These are phyloP conservation scores for Luffa aegyptiaca DNA, from an alignment of 306 rosid genomes.

Conservation along the genomic window DNA sequence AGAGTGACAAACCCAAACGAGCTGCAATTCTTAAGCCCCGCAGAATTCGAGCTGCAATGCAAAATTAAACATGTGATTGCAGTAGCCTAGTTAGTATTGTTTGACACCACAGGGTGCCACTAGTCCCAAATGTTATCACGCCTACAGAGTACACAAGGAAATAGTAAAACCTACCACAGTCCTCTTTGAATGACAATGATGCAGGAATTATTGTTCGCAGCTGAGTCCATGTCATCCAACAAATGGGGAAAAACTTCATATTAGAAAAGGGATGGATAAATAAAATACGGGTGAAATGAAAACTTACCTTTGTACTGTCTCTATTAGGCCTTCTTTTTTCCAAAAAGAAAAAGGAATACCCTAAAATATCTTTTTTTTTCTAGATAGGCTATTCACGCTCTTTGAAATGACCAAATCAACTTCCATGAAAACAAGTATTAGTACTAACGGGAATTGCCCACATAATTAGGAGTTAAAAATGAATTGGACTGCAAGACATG, in stretches of 20 bases:
- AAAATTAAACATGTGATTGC: neutral
- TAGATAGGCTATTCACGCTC: neutral
- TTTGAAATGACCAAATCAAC: neutral
- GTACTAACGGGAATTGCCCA: neutral
- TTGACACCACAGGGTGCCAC: slow-evolving; percentile 15
- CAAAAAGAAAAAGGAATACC: neutral
- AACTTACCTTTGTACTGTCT: neutral
- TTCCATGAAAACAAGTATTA: neutral
- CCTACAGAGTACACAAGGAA: slow-evolving; percentile 10
- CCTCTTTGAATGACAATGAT: slow-evolving; percentile 60
- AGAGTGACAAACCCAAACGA: slow-evolving; percentile 72
- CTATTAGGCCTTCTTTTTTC: neutral
- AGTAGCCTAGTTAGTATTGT: slow-evolving; percentile 17
- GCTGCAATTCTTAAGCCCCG: slow-evolving; percentile 95
- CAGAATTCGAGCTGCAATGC: slow-evolving; percentile 69
- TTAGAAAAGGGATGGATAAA: neutral
- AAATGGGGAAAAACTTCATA: slow-evolving; percentile 11
- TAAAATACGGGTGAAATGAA: neutral
- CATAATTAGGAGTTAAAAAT: neutral
- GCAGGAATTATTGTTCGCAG: slow-evolving; percentile 56
- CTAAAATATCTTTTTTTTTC: neutral
- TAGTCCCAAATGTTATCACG: slow-evolving; percentile 16
- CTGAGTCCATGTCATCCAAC: slow-evolving; percentile 24
- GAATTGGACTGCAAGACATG: neutral
- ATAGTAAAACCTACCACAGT: slow-evolving; percentile 61